Base-by-base conservation (phyloP, 169 alveolate genomes). In the Eimeria praecox region DNA sequence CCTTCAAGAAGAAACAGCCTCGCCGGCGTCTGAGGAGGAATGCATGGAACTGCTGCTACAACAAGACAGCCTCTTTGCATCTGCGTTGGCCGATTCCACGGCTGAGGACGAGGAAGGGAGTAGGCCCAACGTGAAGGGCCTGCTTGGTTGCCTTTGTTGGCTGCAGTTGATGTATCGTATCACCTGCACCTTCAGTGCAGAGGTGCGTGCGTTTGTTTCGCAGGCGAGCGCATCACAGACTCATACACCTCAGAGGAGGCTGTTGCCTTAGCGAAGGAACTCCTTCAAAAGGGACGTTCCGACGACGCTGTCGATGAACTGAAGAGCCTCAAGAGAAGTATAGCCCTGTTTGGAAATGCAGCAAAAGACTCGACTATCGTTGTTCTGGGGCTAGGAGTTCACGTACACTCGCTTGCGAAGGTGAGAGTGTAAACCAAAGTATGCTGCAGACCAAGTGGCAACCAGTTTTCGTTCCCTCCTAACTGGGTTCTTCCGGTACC, bases 371-470 rank as follows among this genome's bases (percentile, higher is more conserved):
- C 92, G 33, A 85, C 92, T 18, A 20, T 85, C 77, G 8, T 85
- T 40, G 92, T 85, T 2, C 35, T 85, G 54, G 92, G 92, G 54
- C 40, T 85, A 33, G 92, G 92, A 8, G 54, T 52, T 16, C 71
- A 85, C 0, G 30, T 85, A 12, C 8, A 30, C 33, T 22, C 75
- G 1, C 0, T 85, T 30, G 56, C 92, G 42, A 27, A 85, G 78
- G 92, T 85, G 42, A 52, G 92, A 27, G 59, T 30, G 30, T 73
- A 73, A 24, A 35, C 10, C 1, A 30, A 40, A 35, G 52, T 18
- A 73, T 71, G 85, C 85, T 35, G 85, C 52, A 0, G 27, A 59
- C n/a, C n/a, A 59, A 5, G 69, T 22, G 20, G 69, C 69, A 59
- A 59, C 69, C 22, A 22, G 30, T n/a, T 14, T 35, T 38, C 14